phyloP scores from a whole-genome alignment of 441 rosid species.

The Pelargonium australe region DNA sequence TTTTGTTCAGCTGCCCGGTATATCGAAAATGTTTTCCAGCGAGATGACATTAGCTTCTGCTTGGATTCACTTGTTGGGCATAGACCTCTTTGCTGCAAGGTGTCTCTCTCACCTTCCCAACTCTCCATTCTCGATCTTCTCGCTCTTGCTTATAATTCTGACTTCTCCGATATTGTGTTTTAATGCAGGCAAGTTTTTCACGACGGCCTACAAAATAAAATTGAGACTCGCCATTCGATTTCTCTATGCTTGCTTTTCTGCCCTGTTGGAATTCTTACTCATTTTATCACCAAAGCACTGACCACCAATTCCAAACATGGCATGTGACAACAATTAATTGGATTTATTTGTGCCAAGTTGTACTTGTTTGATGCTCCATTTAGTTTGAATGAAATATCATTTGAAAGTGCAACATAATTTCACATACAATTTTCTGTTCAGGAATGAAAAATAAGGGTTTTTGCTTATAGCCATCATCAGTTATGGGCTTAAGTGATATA shows the following conservation, averaged over 20 bases:
- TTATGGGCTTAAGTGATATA: too few species aligned
- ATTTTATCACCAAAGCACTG: conserved; percentile 66
- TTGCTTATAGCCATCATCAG: too few species aligned
- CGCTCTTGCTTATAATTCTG: neutral
- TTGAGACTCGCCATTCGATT: conserved; percentile 86
- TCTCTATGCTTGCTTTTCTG: conserved; percentile 80
- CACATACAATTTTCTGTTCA: too few species aligned
- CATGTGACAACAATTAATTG: conserved; percentile 12
- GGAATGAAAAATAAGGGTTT: too few species aligned
- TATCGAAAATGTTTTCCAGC: conserved; percentile 73
- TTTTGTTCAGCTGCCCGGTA: conserved; percentile 53
- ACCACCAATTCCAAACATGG: conserved; percentile 25
- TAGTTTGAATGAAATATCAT: conserved; percentile 11
- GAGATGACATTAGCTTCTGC: conserved; percentile 88
- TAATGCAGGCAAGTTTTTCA: conserved; percentile 67
- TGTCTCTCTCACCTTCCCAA: conserved; percentile 19
- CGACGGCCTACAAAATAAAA: conserved; percentile 64
- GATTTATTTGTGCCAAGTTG: neutral
- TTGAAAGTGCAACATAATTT: conserved; percentile 4
- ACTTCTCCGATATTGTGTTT: neutral
- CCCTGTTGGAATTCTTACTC: conserved; percentile 71
- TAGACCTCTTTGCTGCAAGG: conserved; percentile 96
- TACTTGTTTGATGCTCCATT: neutral
- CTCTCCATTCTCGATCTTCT: neutral
- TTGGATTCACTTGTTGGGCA: conserved; percentile 82